Base-by-base conservation (phyloP, 495 filamentous ascomycete genomes). In the Collariella sp. region DNA sequence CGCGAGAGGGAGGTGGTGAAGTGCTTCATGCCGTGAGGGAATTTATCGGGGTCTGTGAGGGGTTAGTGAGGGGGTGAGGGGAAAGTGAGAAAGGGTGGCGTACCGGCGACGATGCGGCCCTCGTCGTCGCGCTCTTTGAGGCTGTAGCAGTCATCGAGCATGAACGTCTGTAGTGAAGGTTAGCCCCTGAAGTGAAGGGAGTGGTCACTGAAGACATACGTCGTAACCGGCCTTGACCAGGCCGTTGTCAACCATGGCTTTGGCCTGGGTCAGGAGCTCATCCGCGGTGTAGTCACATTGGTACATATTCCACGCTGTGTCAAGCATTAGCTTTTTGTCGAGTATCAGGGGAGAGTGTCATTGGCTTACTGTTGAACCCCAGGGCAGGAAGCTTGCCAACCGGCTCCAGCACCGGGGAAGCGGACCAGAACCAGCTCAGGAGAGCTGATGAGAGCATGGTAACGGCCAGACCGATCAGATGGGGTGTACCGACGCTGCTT, bases 11-110 rank as follows among this genome's bases (percentile, higher is more conserved):
- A 11, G 7, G 64, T 52, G 11, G 68, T 46, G 22, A 70, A 50
- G 5, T 47, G 47, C 18, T 58, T 61, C 60, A 72, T 69, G 11
- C 57, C 66, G 1, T 46, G 54, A 15, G 65, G 65, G 26, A 62
- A 64, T 36, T 63, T 67, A 1, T 42, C 26, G 2, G 41, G 26
- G 42, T 68, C 66, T 18, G 44, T 18, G 39, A 18, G 20, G 6
- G 0, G 7, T 46, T 7, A 34, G 26, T 18, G 26, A n/a, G 15
- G 24, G 23, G n/a, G n/a, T 12, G 5, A 9, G 18, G n/a, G 4
- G 4, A 15, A 7, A 23, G 2, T 3, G 9, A 31, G 15, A 9
- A 46, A 9, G 20, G 3, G 22, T 11, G 7, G n/a, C 42, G 24
- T 29, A 54, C 51, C 51, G 24, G 18, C 51, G 5, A 54, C 42